These are phyloP conservation scores for Aurinia saxatilis DNA, from an alignment of 345 rosid species.

Conservation along the genomic window DNA sequence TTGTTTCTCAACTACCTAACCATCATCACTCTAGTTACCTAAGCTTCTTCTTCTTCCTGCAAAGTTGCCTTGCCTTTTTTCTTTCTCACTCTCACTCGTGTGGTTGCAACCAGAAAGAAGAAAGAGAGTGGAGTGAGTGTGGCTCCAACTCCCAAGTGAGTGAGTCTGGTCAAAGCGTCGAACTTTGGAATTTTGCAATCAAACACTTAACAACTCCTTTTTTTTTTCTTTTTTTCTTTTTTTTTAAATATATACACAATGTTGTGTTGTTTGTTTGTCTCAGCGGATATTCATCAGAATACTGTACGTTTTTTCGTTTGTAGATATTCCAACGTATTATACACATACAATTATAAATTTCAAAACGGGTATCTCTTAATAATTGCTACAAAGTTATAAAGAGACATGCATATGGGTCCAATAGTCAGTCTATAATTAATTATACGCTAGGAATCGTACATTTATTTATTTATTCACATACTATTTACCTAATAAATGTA, in stretches of 20 bases:
- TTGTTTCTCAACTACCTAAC: constrained; percentile 13
- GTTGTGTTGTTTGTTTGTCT: too few relatives aligned
- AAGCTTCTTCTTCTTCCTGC: constrained; percentile 2
- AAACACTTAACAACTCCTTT: not conserved
- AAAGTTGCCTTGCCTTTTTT: not conserved
- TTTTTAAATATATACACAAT: too few relatives aligned
- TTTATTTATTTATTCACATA: too few relatives aligned
- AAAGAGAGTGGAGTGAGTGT: not conserved
- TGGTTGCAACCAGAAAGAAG: not conserved
- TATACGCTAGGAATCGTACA: not conserved
- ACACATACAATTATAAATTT: too few relatives aligned
- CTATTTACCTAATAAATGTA: too few relatives aligned
- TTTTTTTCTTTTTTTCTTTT: not conserved
- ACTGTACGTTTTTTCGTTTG: too few relatives aligned
- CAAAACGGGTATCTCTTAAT: too few relatives aligned
- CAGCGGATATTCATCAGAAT: too few relatives aligned
- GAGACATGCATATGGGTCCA: not conserved
- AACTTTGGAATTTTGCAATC: constrained; percentile 1
- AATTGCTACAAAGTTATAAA: not conserved
- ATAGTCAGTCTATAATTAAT: not conserved
- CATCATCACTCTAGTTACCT: not conserved
- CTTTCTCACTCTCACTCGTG: not conserved
- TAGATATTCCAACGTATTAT: not conserved
- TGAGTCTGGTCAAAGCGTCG: constrained; percentile 8
- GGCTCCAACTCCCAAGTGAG: constrained; percentile 14